Conservation (phyloP, 1,284 basidiomycete genomes). For the Rhodotorula glutinis region DNA sequence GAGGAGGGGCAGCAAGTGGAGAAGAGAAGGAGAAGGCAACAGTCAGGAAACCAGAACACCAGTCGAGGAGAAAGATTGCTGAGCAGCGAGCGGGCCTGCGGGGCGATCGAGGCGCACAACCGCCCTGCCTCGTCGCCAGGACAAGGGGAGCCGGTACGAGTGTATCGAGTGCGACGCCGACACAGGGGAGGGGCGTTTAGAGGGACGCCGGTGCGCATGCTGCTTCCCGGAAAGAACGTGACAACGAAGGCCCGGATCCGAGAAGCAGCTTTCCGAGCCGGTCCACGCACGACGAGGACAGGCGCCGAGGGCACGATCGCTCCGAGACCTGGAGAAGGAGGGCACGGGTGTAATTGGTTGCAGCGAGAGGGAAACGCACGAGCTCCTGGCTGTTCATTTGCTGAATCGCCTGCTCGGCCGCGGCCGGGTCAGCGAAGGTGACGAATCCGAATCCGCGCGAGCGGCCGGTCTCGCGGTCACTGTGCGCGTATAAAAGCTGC, state of each 20-base stretch:
- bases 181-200: too few species aligned
- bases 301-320: background rate
- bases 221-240: constrained; percentile 15
- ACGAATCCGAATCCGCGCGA: constrained; percentile 42
- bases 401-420: constrained; percentile 38
- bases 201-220: background rate
- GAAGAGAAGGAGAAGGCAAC: constrained; percentile 6
- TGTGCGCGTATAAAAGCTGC: background rate
- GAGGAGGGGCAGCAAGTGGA: background rate
- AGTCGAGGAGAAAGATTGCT: background rate
- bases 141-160: too few species aligned
- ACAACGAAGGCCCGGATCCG: constrained; percentile 11
- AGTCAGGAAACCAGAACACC: background rate
- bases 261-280: constrained; percentile 6
- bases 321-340: background rate
- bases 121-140: too few species aligned
- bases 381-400: constrained; percentile 43
- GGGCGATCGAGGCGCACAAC: too few species aligned
- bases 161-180: too few species aligned
- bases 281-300: too few species aligned
- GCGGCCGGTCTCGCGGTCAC: constrained; percentile 40
- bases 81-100: too few species aligned
- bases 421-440: constrained; percentile 37
- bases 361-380: constrained; percentile 28
- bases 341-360: background rate